These are phyloP conservation scores for Pythium angustatum DNA, from an alignment of 352 stramenopile genomes.

Conservation along the genomic window DNA sequence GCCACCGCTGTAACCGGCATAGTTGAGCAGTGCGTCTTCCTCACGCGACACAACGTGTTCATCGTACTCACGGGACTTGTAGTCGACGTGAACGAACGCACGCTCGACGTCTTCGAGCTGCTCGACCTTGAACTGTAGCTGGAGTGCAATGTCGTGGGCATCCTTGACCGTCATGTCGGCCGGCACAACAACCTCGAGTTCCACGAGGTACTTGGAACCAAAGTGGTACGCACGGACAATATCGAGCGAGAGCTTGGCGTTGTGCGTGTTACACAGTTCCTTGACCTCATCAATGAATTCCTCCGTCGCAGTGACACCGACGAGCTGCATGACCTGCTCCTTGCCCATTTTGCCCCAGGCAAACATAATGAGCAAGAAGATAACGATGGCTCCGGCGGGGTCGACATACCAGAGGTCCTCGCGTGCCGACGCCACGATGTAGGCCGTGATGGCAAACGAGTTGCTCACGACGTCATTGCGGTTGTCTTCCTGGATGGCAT, in stretches of 20 bases:
- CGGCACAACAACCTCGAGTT: constrained; percentile 93
- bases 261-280: constrained; percentile 73
- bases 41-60: constrained; percentile 73
- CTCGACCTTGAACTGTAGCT: constrained; percentile 90
- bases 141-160: constrained; percentile 93
- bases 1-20: constrained; percentile 24
- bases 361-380: constrained; percentile 94
- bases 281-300: constrained; percentile 91
- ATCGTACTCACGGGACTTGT: constrained; percentile 79
- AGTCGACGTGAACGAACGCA: constrained; percentile 93
- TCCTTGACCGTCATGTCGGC: constrained; percentile 88
- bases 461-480: constrained; percentile 95
- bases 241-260: constrained; percentile 82
- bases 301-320: constrained; percentile 61
- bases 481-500: constrained; percentile 90
- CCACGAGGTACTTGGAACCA: constrained; percentile 93
- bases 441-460: constrained; percentile 83
- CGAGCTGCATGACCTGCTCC: constrained; percentile 89
- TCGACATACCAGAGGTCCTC: constrained; percentile 89
- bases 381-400: constrained; percentile 90
- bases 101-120: constrained; percentile 84
- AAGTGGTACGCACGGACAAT: constrained; percentile 93
- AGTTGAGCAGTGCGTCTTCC: constrained; percentile 49
- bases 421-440: constrained; percentile 44
- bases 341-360: constrained; percentile 90